phyloP scores from a whole-genome alignment of 139 green algal species.

The Desmodesmus armatus region DNA sequence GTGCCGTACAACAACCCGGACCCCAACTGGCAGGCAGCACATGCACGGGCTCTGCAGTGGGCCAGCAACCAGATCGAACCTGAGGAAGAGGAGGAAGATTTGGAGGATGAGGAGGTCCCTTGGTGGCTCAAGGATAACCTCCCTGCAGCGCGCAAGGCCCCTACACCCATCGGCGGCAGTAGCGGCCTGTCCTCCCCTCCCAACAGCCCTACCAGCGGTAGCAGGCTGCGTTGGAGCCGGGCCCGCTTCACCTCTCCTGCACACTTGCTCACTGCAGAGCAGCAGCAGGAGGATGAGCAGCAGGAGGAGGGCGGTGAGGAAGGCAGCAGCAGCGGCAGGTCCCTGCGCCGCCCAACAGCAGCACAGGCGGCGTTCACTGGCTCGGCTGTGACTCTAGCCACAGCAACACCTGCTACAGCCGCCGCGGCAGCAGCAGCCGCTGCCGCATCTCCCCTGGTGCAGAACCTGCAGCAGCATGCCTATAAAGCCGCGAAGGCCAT shows the following conservation, averaged over 20 bases:
- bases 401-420: slow-evolving; percentile 1
- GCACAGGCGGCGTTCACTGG: slow-evolving; percentile 3
- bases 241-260: neutral
- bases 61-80: neutral
- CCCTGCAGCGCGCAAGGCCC: neutral
- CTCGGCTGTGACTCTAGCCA: slow-evolving; percentile 10
- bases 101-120: slow-evolving; percentile 25
- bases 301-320: neutral
- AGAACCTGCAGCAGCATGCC: slow-evolving; percentile 32
- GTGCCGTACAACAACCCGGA: slow-evolving; percentile 8
- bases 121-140: slow-evolving; percentile 16
- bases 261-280: slow-evolving; percentile 1
- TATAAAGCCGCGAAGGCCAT: slow-evolving; percentile 28
- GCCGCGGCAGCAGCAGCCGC: slow-evolving; percentile 18
- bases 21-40: slow-evolving; percentile 25
- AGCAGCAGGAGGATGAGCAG: neutral
- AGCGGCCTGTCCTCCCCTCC: too few species aligned
- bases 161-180: neutral
- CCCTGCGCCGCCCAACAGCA: neutral
- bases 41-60: slow-evolving; percentile 23
- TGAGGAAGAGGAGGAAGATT: slow-evolving; percentile 12
- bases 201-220: neutral
- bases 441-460: neutral
- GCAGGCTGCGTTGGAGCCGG: neutral
- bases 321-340: slow-evolving; percentile 16